phyloP scores from a whole-genome alignment of 306 rosid genomes.

The Citrullus colocynthis region DNA sequence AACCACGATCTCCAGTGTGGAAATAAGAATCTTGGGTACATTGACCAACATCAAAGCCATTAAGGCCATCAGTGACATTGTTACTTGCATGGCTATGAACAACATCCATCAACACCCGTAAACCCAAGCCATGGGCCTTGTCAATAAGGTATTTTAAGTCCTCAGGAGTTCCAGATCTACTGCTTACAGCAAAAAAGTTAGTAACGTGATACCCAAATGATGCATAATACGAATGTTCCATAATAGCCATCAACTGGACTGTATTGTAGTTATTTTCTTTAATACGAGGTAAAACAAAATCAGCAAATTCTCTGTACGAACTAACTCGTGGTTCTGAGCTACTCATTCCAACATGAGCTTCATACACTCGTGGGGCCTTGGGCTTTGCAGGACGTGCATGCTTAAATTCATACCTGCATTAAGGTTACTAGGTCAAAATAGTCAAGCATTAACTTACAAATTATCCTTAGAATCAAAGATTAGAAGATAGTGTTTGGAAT shows the following conservation, averaged over 20 bases:
- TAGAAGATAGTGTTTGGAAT: not conserved
- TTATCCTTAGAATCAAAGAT: not conserved
- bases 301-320: conserved; percentile 92
- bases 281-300: conserved; percentile 74
- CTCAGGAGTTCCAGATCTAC: conserved; percentile 96
- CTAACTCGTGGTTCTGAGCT: conserved; percentile 69
- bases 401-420: conserved; percentile 62
- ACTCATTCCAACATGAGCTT: conserved; percentile 99
- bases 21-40: conserved; percentile 78
- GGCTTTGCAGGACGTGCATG: conserved; percentile 65
- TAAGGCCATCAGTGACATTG: conserved; percentile 87
- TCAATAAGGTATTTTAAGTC: conserved; percentile 88
- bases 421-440: not conserved
- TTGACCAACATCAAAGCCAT: conserved; percentile 97
- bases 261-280: conserved; percentile 78
- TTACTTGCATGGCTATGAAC: conserved; percentile 96
- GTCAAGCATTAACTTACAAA: not conserved
- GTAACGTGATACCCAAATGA: conserved; percentile 95
- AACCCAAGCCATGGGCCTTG: conserved; percentile 84
- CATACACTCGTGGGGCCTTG: conserved; percentile 69
- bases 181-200: conserved; percentile 84
- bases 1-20: conserved; percentile 76
- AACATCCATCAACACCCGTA: conserved; percentile 81
- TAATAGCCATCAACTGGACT: conserved; percentile 92
- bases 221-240: conserved; percentile 98